A percentile compares a stretch with the other conserved stretches of the same genome.
Conservation (phyloP, 495 filamentous ascomycete species). For the Penicillium paradoxum region DNA sequence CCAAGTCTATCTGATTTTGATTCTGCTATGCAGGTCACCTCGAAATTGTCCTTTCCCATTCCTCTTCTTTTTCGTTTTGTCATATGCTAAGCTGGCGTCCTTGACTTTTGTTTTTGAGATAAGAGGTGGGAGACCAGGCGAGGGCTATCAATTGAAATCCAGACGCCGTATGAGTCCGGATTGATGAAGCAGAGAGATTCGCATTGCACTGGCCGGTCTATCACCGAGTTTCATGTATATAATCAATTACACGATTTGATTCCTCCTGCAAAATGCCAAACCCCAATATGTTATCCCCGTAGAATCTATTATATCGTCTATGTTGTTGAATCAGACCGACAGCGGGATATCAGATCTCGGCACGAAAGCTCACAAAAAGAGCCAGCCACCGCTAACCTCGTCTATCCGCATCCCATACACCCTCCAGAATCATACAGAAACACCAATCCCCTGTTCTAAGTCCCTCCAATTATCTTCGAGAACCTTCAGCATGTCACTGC, state of each 20-base stretch:
- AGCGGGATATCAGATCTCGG: not conserved
- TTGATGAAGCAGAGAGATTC: not conserved
- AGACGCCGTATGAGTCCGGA: not conserved
- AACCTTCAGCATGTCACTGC: not conserved
- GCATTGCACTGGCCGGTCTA: not conserved
- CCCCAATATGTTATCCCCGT: not conserved
- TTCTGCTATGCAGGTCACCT: not conserved
- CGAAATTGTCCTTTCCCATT: not conserved
- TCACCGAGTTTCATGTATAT: conserved; percentile 7
- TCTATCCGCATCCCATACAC: not conserved
- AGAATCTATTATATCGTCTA: not conserved
- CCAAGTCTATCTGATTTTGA: not conserved
- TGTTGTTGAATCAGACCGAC: not conserved
- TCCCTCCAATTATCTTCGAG: not conserved
- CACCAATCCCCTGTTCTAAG: not conserved
- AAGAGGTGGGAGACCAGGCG: not conserved
- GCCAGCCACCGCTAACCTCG: not conserved
- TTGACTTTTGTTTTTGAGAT: not conserved
- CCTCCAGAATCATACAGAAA: conserved; percentile 1
- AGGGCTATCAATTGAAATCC: not conserved
- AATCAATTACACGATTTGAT: conserved; percentile 1
- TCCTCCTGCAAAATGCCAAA: not conserved
- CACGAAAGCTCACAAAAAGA: not conserved
- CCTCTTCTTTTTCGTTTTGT: not conserved
- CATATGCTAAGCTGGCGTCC: conserved; percentile 1